phyloP scores from a whole-genome alignment of 495 filamentous ascomycete species.

The Podospora tetraspora region DNA sequence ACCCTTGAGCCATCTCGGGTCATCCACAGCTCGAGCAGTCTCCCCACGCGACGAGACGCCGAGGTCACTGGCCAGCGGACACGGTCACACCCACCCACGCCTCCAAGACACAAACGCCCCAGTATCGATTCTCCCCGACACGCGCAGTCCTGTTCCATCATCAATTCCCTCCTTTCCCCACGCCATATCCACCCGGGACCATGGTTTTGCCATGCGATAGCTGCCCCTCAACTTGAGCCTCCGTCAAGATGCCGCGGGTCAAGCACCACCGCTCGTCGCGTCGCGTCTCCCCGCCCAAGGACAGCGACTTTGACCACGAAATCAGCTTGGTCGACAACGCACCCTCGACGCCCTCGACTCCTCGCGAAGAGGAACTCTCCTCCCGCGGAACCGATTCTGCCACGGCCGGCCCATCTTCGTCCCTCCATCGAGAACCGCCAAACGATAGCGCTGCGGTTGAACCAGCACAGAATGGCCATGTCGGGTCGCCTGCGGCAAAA shows the following conservation, averaged over 20 bases:
- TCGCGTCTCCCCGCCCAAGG: constrained; percentile 44
- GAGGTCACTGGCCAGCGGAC: neutral
- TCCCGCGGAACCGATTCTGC: constrained; percentile 9
- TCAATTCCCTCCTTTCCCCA: neutral
- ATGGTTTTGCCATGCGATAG: constrained; percentile 9
- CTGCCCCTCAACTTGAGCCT: constrained; percentile 1
- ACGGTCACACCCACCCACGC: neutral
- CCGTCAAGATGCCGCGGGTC: constrained; percentile 36
- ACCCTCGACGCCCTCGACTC: constrained; percentile 4
- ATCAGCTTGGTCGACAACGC: constrained; percentile 53
- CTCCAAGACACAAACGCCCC: neutral
- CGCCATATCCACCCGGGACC: neutral
- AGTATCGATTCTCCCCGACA: neutral
- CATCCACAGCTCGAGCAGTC: neutral
- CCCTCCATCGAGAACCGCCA: neutral
- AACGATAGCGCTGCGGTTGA: neutral
- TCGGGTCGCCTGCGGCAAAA: neutral
- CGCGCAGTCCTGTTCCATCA: neutral
- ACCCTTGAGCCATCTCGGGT: neutral
- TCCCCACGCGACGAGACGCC: neutral
- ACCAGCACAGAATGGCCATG: constrained; percentile 2
- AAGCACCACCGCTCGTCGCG: constrained; percentile 42
- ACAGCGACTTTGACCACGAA: constrained; percentile 56
- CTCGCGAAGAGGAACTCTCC: constrained; percentile 17
- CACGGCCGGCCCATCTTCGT: constrained; percentile 10